Conservation (phyloP, 2,329 filamentous ascomycete genomes). For the Fusarium chuoi region DNA sequence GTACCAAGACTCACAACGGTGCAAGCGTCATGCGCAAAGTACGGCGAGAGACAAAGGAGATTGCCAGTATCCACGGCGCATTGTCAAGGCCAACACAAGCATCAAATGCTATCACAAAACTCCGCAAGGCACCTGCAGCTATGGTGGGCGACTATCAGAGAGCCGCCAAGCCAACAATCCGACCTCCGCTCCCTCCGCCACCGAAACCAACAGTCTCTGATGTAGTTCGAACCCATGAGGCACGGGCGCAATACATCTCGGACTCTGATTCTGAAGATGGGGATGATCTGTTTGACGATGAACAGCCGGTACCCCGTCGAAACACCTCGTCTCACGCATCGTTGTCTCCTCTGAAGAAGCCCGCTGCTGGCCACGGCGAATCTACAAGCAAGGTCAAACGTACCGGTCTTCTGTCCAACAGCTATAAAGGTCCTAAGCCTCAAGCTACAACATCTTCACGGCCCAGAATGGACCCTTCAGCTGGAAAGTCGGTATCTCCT, state of each 20-base stretch:
- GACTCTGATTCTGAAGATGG: conserved; percentile 50
- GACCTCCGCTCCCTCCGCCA: conserved; percentile 39
- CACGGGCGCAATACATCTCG: conserved; percentile 53
- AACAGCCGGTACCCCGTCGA: conserved; percentile 19
- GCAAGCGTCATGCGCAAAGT: conserved; percentile 67
- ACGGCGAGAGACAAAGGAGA: conserved; percentile 65
- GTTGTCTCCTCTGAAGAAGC: conserved; percentile 37
- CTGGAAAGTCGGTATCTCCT: conserved; percentile 20
- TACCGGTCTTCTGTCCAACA: conserved; percentile 45
- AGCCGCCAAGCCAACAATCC: conserved; percentile 52
- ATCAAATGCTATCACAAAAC: conserved; percentile 49
- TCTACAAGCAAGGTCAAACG: conserved; percentile 19
- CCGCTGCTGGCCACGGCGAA: background rate
- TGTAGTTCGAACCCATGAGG: conserved; percentile 47
- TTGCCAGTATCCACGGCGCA: conserved; percentile 59
- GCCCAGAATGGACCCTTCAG: conserved; percentile 4
- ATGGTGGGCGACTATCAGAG: conserved; percentile 66
- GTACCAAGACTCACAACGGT: conserved; percentile 62
- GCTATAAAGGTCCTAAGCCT: conserved; percentile 38
- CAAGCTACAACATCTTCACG: conserved; percentile 21
- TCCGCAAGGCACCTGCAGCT: conserved; percentile 61
- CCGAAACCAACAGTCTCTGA: conserved; percentile 34
- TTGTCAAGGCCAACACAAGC: conserved; percentile 51
- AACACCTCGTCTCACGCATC: conserved; percentile 20
- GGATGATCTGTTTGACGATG: conserved; percentile 40